Evolutionary conservation across 306 rosid species (phyloP), one percentile per base, ranked within the genome.

Genomic region (Prosopis cineraria): DNA sequence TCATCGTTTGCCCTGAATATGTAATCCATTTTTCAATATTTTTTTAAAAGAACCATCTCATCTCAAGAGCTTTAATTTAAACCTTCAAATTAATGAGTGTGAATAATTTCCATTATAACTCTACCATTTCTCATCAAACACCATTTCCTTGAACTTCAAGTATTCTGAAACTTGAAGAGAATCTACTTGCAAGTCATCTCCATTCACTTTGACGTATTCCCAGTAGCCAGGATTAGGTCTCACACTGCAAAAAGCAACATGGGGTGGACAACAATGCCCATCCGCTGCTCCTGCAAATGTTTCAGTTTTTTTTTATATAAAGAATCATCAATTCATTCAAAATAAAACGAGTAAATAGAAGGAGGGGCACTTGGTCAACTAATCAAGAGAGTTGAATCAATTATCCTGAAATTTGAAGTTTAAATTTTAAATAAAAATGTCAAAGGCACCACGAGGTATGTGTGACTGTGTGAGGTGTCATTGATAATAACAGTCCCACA

Each of bases 181-280:
- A 62, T 88, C 88, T 12, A 89, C 94, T 40, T 90, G 80, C 65
- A 95, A 88, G 86, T 95, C 98, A 65, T 89, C 87, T 58, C 89
- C 78, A 74, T 78, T 87, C 56, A 93, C 97, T 83, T 85, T 84
- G 24, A 91, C 85, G 78, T n/a, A 95, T 80, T 95, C 99, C 99
- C 98, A 95, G 53, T 70, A 81, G 6, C 99, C 99, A 34, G 99
- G 99, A 81, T 85, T 82, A 20, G 93, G 99, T 81, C 99, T 88
- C 27, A 91, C 27, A 91, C 85, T 29, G 99, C 89, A 74, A 95
- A 95, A 95, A 56, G 91, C 91, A 82, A 95, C 90, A 87, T 88
- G 20, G 4, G 99, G 99, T 73, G 99, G 99, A 83, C 24, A 53
- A 91, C 90, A 65, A n/a, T n/a, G n/a, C n/a, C n/a, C n/a, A n/a